phyloP scores from a whole-genome alignment of 495 filamentous ascomycete species.

The Hypoxylon subgilvum region DNA sequence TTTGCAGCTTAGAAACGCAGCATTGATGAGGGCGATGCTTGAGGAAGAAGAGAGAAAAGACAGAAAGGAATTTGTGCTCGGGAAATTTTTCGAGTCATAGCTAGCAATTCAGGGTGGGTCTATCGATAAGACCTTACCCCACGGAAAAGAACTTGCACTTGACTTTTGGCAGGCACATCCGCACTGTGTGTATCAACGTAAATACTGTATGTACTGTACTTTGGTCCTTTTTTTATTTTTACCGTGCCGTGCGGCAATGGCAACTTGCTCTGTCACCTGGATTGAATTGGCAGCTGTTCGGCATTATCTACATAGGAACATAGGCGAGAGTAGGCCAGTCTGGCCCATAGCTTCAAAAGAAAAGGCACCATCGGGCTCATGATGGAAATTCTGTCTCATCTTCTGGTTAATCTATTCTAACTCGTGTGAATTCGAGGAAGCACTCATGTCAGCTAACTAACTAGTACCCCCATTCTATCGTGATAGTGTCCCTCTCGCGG shows the following conservation, averaged over 20 bases:
- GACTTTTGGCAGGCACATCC: no score
- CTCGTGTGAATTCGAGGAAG: not conserved
- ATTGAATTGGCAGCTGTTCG: no score
- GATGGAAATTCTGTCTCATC: not conserved
- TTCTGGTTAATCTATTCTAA: not conserved
- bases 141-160: not conserved
- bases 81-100: conserved; percentile 40
- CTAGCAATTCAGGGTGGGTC: conserved; percentile 20
- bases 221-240: no score
- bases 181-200: no score
- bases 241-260: no score
- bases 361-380: not conserved
- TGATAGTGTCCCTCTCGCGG: conserved; percentile 28
- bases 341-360: conserved; percentile 8
- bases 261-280: no score
- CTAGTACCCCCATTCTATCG: conserved; percentile 1
- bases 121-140: conserved; percentile 34
- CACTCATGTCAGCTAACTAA: conserved; percentile 11
- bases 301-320: not conserved
- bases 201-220: conserved; percentile 7
- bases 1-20: conserved; percentile 99
- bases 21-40: conserved; percentile 94
- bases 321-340: conserved; percentile 12
- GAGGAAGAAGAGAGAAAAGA: conserved; percentile 50
- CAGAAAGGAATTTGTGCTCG: conserved; percentile 7